Percentiles rank a stretch among this genome's conserved stretches.
Evolutionary conservation across 805 yeast genomes (phyloP).

Genomic region (Brettanomyces custersianus): DNA sequence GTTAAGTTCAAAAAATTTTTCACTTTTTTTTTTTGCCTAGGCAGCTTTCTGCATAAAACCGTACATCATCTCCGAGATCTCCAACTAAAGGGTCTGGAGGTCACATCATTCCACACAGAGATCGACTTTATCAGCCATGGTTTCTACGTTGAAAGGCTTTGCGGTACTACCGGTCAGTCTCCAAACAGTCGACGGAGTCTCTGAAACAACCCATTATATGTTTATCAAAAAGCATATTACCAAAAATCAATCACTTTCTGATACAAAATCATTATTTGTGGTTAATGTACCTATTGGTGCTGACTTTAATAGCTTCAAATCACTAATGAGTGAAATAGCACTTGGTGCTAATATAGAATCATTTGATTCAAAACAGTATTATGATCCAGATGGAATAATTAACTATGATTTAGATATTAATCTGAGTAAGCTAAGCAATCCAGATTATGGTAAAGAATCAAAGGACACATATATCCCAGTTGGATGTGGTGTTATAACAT

Average conservation of each 20-base stretch:
- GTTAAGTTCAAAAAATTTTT: no score
- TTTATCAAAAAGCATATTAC: constrained; percentile 58
- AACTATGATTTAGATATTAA: constrained; percentile 38
- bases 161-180: constrained; percentile 39
- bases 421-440: constrained; percentile 52
- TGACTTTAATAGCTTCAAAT: constrained; percentile 41
- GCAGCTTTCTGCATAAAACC: no score
- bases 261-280: constrained; percentile 56
- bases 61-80: background rate
- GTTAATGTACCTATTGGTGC: constrained; percentile 69
- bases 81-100: no score
- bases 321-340: constrained; percentile 48
- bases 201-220: constrained; percentile 41
- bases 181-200: constrained; percentile 16
- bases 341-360: constrained; percentile 56
- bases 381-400: constrained; percentile 15
- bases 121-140: constrained; percentile 11
- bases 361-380: constrained; percentile 24
- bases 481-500: constrained; percentile 63
- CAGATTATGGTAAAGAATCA: constrained; percentile 26
- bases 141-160: constrained; percentile 49
- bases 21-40: no score
- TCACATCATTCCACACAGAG: no score
- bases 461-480: constrained; percentile 47
- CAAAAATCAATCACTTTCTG: constrained; percentile 30